Evolutionary conservation across 495 filamentous ascomycete genomes (phyloP).

Genomic region (Aspergillus hancockii): DNA sequence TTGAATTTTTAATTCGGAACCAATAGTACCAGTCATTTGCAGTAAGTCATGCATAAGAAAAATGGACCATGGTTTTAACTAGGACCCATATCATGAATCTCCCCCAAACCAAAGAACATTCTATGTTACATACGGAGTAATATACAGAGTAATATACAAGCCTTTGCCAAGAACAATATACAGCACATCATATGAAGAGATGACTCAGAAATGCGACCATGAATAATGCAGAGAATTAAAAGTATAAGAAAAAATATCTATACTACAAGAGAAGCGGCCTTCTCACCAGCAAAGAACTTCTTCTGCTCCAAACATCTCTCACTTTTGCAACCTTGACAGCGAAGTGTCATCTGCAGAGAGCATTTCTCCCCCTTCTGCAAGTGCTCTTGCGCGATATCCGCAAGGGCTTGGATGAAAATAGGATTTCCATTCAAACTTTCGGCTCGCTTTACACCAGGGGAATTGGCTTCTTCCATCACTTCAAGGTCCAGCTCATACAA

Average conservation of each 20-base stretch:
- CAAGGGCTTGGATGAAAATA: slow-evolving; percentile 88
- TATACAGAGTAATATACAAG: no score
- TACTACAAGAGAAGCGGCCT: slow-evolving; percentile 36
- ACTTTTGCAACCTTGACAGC: slow-evolving; percentile 92
- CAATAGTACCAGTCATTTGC: not conserved
- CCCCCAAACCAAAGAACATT: no score
- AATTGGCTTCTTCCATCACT: slow-evolving; percentile 86
- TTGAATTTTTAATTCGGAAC: not conserved
- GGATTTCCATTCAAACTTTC: slow-evolving; percentile 93
- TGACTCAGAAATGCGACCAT: not conserved
- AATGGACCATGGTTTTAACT: no score
- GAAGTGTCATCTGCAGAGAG: slow-evolving; percentile 82
- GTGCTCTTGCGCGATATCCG: slow-evolving; percentile 80
- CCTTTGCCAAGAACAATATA: not conserved
- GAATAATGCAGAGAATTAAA: not conserved
- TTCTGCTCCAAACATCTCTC: slow-evolving; percentile 89
- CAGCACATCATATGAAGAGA: not conserved
- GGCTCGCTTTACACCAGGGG: slow-evolving; percentile 76
- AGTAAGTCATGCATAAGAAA: no score
- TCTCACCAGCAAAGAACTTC: slow-evolving; percentile 76
- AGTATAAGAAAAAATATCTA: slow-evolving; percentile 17
- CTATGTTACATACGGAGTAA: no score
- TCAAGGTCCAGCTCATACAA: slow-evolving; percentile 94
- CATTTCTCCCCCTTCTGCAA: slow-evolving; percentile 66
- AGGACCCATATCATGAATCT: no score